Evolutionary conservation across 2,329 filamentous ascomycete species (phyloP).

Genomic region (Ilyonectria mors-panacis): DNA sequence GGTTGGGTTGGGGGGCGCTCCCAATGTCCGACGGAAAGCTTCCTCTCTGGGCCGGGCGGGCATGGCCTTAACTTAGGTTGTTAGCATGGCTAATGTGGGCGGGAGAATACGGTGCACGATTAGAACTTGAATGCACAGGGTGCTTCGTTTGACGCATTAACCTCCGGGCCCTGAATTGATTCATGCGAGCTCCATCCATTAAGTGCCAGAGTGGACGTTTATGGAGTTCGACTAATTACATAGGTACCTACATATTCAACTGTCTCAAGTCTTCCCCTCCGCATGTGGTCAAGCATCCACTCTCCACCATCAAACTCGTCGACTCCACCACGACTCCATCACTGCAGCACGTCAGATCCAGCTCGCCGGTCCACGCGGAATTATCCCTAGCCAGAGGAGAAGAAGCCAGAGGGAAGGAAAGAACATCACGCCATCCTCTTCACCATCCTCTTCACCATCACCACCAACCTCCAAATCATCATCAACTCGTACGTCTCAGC

Average conservation of each 20-base stretch:
- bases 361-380: not conserved
- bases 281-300: not conserved
- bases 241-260: not conserved
- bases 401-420: not conserved
- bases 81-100: not conserved
- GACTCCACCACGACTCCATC: constrained; percentile 3
- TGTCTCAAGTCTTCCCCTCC: not conserved
- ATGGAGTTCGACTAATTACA: not conserved
- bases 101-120: too few species aligned
- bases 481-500: not conserved
- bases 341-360: not conserved
- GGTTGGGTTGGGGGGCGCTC: not conserved
- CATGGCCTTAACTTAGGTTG: not conserved
- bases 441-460: not conserved
- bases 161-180: not conserved
- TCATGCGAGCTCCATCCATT: not conserved
- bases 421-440: not conserved
- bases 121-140: too few species aligned
- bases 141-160: not conserved
- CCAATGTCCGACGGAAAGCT: not conserved
- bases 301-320: not conserved
- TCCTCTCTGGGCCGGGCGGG: not conserved
- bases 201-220: too few species aligned
- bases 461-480: not conserved
- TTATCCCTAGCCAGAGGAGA: not conserved